Evolutionary conservation across 169 alveolate species (phyloP), one percentile per base, ranked within the genome.

Genomic region (Hepatocystis sp.): DNA sequence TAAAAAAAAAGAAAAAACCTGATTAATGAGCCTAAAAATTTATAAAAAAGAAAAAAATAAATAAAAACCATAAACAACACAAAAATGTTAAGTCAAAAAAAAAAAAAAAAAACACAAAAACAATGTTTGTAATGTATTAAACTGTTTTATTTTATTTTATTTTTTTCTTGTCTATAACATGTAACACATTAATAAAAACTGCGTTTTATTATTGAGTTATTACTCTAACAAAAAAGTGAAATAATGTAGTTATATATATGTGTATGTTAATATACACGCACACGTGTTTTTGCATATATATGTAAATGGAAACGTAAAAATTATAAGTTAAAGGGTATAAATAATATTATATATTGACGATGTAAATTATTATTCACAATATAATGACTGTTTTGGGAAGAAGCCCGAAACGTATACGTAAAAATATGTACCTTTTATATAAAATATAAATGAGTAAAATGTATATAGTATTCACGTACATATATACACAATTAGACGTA

Each of bases 401-500:
- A n/a, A 28, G 76, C 25, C n/a, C n/a, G 34, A 61, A 61, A 19
- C 19, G 19, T 32, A 39, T 25, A 0, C 21, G 56, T 56, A 61
- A 5, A 61, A 61, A 19, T n/a, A n/a, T n/a, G n/a, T n/a, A n/a
- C n/a, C n/a, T n/a, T n/a, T n/a, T n/a, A n/a, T n/a, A n/a, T n/a
- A n/a, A n/a, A n/a, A n/a, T n/a, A n/a, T n/a, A n/a, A n/a, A n/a
- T n/a, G n/a, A n/a, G n/a, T n/a, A n/a, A n/a, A n/a, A n/a, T n/a
- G n/a, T n/a, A n/a, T n/a, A n/a, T n/a, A n/a, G n/a, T n/a, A n/a
- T n/a, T n/a, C n/a, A n/a, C 11, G 36, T 61, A 17, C 58, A 23
- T 47, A 61, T 36, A 39, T 61, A 25, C 8, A 61, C 39, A 61
- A n/a, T n/a, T n/a, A n/a, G n/a, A n/a, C n/a, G n/a, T n/a, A n/a